These are phyloP conservation scores for Chalaropsis thielavioides DNA, from an alignment of 2,329 filamentous ascomycete genomes.

Conservation along the genomic window DNA sequence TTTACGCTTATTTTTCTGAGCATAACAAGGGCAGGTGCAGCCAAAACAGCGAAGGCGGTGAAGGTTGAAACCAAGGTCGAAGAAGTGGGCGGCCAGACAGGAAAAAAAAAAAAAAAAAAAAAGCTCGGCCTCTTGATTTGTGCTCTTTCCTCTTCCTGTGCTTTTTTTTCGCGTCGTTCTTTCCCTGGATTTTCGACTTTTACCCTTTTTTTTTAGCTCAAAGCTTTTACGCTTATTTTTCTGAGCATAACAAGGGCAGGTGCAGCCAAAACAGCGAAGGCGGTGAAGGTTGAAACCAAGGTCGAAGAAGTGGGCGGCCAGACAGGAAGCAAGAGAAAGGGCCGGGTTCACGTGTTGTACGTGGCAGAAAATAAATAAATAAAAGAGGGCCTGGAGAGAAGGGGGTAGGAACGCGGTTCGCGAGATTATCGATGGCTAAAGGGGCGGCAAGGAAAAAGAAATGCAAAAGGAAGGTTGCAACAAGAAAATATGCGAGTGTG, in stretches of 20 bases:
- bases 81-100: background rate
- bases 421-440: background rate
- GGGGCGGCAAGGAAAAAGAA: background rate
- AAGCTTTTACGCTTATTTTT: conserved; percentile 2
- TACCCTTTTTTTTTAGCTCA: conserved; percentile 2
- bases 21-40: background rate
- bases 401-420: background rate
- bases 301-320: no score
- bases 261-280: background rate
- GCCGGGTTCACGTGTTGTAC: background rate
- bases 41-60: background rate
- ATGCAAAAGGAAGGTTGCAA: background rate
- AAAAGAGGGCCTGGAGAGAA: conserved; percentile 2
- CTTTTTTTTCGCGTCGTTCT: background rate
- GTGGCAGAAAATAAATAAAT: background rate
- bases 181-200: background rate
- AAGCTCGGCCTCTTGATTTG: background rate
- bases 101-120: no score
- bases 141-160: background rate
- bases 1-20: conserved; percentile 2
- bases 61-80: background rate
- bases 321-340: background rate
- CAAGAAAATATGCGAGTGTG: background rate
- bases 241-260: background rate
- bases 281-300: background rate